These are phyloP conservation scores for Nidularia pulvinata DNA, from an alignment of 768 basidiomycete genomes.

Conservation along the genomic window DNA sequence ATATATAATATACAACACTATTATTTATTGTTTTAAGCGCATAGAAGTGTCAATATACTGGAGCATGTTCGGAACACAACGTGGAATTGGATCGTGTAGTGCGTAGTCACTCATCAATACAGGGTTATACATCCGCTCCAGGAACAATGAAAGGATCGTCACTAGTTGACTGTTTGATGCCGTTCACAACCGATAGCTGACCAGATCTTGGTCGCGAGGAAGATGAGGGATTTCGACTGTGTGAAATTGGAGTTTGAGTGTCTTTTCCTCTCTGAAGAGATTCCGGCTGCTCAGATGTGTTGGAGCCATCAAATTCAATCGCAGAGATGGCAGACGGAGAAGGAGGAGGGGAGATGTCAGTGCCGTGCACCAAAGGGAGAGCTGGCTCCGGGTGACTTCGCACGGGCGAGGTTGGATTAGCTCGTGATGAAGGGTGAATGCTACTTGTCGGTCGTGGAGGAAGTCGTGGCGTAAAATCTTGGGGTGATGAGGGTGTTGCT, in stretches of 20 bases:
- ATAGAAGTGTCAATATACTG: too few relatives aligned
- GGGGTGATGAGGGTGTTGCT: constrained; percentile 34
- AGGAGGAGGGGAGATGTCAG: not conserved
- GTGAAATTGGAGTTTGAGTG: not conserved
- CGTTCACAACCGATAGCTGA: not conserved
- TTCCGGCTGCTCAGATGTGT: too few relatives aligned
- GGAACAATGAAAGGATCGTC: not conserved
- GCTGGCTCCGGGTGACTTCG: constrained; percentile 27
- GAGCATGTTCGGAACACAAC: too few relatives aligned
- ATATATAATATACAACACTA: too few relatives aligned
- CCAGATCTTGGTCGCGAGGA: not conserved
- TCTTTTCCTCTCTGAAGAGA: too few relatives aligned
- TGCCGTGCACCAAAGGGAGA: constrained; percentile 4
- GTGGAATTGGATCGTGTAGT: too few relatives aligned
- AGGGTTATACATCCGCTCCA: too few relatives aligned
- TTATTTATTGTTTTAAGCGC: too few relatives aligned
- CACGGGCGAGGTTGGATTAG: constrained; percentile 47
- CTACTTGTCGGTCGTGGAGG: constrained; percentile 70
- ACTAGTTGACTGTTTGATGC: not conserved
- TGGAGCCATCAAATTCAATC: not conserved
- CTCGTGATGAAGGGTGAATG: constrained; percentile 76
- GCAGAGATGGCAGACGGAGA: not conserved
- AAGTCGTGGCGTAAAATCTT: constrained; percentile 75
- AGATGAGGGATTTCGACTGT: constrained; percentile 1
- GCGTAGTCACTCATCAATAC: too few relatives aligned